A percentile compares a stretch with the other conserved stretches of the same genome.
Conservation (phyloP, 352 stramenopile genomes). For the Thraustotheca clavata region DNA sequence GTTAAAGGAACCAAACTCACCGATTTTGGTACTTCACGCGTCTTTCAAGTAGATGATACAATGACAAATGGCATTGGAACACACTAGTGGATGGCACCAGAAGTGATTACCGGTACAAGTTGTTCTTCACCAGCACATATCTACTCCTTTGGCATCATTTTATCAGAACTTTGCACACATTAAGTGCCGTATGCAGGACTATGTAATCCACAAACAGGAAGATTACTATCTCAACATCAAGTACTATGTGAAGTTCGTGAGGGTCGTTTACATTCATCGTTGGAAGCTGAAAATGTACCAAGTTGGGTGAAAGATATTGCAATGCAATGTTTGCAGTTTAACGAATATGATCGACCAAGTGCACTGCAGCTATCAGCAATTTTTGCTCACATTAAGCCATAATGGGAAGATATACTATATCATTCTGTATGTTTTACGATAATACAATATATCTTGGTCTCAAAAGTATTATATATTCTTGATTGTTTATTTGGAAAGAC, state of each 20-base stretch:
- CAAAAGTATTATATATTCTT: no score
- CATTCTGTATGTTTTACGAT: no score
- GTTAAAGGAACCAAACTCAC: constrained; percentile 42
- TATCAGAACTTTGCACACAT: constrained; percentile 48
- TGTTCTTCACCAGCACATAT: constrained; percentile 25
- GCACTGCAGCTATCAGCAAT: no score
- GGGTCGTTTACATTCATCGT: no score
- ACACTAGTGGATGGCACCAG: constrained; percentile 21
- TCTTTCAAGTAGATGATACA: constrained; percentile 30
- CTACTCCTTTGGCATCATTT: constrained; percentile 29
- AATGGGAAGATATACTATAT: no score
- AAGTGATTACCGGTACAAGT: constrained; percentile 23
- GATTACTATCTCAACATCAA: constrained; percentile 28
- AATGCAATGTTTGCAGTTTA: no score
- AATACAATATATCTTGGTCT: no score
- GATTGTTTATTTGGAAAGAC: no score
- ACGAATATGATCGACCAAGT: no score
- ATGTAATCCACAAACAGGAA: constrained; percentile 5
- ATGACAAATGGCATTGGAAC: constrained; percentile 44
- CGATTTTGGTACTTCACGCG: constrained; percentile 47
- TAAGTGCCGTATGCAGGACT: constrained; percentile 38
- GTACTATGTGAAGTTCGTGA: constrained; percentile 30
- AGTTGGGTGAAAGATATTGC: no score
- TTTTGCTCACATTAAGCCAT: no score
- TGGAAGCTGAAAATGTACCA: no score